phyloP scores from a whole-genome alignment of 2,329 filamentous ascomycete genomes.

The Alternaria brassicicola region DNA sequence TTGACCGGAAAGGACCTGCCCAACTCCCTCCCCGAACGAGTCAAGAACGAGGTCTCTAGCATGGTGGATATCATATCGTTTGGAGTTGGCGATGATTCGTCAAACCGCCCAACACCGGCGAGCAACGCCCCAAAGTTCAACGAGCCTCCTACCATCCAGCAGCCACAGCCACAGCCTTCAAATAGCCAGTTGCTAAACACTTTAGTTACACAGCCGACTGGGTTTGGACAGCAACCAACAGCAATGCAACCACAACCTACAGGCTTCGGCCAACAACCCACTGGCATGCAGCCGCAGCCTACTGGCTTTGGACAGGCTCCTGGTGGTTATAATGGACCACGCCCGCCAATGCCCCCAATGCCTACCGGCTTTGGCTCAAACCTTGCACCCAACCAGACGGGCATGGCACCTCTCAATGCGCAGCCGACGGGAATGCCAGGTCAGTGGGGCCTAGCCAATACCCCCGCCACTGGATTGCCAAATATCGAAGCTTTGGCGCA shows the following conservation, averaged over 20 bases:
- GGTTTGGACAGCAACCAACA: constrained; percentile 67
- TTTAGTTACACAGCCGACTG: constrained; percentile 60
- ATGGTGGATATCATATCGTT: constrained; percentile 99
- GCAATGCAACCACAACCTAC: constrained; percentile 59
- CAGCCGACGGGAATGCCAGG: constrained; percentile 92
- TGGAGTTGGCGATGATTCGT: constrained; percentile 76
- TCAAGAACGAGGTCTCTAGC: constrained; percentile 96
- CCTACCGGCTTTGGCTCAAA: constrained; percentile 60
- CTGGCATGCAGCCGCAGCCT: constrained; percentile 43
- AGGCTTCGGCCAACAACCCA: constrained; percentile 44
- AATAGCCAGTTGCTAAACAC: constrained; percentile 67
- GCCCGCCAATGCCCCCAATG: constrained; percentile 81
- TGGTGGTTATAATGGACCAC: constrained; percentile 78
- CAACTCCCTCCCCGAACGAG: constrained; percentile 74
- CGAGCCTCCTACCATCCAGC: constrained; percentile 59
- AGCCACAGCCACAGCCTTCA: constrained; percentile 68
- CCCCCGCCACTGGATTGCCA: constrained; percentile 83
- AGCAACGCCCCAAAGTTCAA: constrained; percentile 76
- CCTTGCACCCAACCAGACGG: constrained; percentile 67
- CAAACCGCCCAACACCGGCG: constrained; percentile 56
- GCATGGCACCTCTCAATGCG: constrained; percentile 74
- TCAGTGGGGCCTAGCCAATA: constrained; percentile 98
- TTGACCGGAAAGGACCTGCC: constrained; percentile 86
- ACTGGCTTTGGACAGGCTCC: constrained; percentile 70
- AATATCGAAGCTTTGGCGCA: constrained; percentile 93